Conservation (phyloP, 805 yeast genomes). For the Schizosaccharomyces osmophilus region DNA sequence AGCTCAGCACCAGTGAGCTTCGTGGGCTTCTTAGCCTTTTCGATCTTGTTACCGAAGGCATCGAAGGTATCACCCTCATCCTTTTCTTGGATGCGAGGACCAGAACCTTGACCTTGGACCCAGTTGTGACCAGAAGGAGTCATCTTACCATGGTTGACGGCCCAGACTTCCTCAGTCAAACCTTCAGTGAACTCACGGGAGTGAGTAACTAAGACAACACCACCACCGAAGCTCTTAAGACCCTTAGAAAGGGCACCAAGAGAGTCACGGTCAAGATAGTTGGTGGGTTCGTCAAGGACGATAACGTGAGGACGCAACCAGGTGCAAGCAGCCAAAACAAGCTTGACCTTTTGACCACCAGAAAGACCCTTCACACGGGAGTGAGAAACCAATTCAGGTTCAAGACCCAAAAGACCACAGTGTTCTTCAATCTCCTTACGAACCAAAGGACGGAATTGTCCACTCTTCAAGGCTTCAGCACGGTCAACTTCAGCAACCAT, state of each 20-base stretch:
- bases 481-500: conserved; percentile 99
- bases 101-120: conserved; percentile 99
- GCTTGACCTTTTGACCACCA: conserved; percentile 99
- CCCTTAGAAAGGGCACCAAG: conserved; percentile 98
- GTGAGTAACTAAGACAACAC: conserved; percentile 98
- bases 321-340: conserved; percentile 98
- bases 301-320: conserved; percentile 99
- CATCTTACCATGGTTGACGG: conserved; percentile 93
- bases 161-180: conserved; percentile 99
- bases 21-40: conserved; percentile 82
- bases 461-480: conserved; percentile 99
- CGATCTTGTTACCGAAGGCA: conserved; percentile 99
- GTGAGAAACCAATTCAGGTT: conserved; percentile 96
- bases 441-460: conserved; percentile 99
- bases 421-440: conserved; percentile 99
- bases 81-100: conserved; percentile 88
- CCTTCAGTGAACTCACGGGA: conserved; percentile 99
- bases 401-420: conserved; percentile 96
- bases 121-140: conserved; percentile 99
- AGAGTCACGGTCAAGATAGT: conserved; percentile 97
- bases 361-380: conserved; percentile 99
- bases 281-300: conserved; percentile 98
- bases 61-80: conserved; percentile 96
- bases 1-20: conserved; percentile 96
- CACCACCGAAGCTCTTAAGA: conserved; percentile 96